Conservation (phyloP, 2,329 filamentous ascomycete species). For the Tolypocladium guangdongense region DNA sequence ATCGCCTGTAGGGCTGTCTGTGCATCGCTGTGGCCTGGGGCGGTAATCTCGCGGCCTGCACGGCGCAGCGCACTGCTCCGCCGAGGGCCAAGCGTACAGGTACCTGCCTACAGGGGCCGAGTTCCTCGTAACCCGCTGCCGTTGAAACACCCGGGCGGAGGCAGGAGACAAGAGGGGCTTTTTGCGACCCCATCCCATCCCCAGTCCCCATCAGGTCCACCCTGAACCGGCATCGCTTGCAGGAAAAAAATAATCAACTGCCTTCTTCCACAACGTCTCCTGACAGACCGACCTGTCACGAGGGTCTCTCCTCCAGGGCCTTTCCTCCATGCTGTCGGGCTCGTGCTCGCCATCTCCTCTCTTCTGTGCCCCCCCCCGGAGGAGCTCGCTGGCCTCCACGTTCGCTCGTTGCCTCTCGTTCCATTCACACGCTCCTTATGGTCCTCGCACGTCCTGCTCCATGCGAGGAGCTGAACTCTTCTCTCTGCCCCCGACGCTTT, state of each 20-base stretch:
- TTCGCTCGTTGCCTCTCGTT: not conserved
- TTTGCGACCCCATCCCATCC: not conserved
- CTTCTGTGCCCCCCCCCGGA: not conserved
- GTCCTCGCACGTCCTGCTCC: conserved; percentile 4
- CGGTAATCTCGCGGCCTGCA: too few relatives aligned
- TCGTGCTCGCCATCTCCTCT: not conserved
- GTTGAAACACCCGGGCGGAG: not conserved
- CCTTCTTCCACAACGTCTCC: conserved; percentile 6
- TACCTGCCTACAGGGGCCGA: not conserved
- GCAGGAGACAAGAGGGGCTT: not conserved
- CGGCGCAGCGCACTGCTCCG: too few relatives aligned
- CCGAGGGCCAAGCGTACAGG: not conserved
- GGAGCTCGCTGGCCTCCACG: not conserved
- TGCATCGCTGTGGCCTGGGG: too few relatives aligned
- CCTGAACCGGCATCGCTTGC: conserved; percentile 10
- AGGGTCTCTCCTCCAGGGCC: not conserved
- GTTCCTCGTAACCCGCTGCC: not conserved
- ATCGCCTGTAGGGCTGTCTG: too few relatives aligned
- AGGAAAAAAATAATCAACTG: conserved; percentile 10
- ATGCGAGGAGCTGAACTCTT: conserved; percentile 3
- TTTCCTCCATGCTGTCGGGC: not conserved
- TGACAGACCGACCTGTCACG: conserved; percentile 3
- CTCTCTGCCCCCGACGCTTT: not conserved
- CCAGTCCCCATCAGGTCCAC: conserved; percentile 9
- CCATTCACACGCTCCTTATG: conserved; percentile 2